Evolutionary conservation across 2,329 filamentous ascomycete genomes (phyloP), one percentile per base, ranked within the genome.

Genomic region (Paradendryphiella salina): DNA sequence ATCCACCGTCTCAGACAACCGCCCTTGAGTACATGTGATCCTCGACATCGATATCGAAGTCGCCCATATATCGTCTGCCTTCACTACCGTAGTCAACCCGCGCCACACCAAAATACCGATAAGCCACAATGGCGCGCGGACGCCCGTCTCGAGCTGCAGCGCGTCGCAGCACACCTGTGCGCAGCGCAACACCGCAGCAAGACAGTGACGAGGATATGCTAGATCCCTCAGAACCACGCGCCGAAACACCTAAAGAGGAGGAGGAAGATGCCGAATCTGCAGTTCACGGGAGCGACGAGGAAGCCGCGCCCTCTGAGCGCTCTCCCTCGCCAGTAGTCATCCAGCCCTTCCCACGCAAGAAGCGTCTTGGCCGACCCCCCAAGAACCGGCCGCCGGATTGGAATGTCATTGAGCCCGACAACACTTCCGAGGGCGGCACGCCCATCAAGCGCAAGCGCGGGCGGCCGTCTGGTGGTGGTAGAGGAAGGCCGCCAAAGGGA

Each of bases 371-470:
- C 15, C 84, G 91, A 10, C 90, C 90, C 2, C 89, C 90, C 0
- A 95, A 94, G 80, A 92, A 91, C 70, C 82, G 85, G 41, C 89
- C 88, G 0, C 84, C 89, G 3, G 89, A 90, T 69, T 93, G 88
- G 85, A 75, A 78, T 15, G 81, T 82, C 36, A 79, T 80, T 35
- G 78, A 78, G 33, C 72, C 74, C 29, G 75, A 77, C 18, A 77
- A 78, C 45, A 72, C 73, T 14, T 79, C 76, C 10, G 77, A 80
- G 47, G 73, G 72, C 20, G 77, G 77, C 35, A 80, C 77, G 3
- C 78, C 78, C 11, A 69, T 74, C 54, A 77, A 78, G 61, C 75
- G 79, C 53, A 75, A 76, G 55, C 70, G 79, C 55, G 79, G 79
- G 17, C 71, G 79, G 15, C 79, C 79, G 9, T 73, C 78, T 23